Evolutionary conservation across 179 eudicot genomes (phyloP).

Genomic region (Monotropa hypopitys): DNA sequence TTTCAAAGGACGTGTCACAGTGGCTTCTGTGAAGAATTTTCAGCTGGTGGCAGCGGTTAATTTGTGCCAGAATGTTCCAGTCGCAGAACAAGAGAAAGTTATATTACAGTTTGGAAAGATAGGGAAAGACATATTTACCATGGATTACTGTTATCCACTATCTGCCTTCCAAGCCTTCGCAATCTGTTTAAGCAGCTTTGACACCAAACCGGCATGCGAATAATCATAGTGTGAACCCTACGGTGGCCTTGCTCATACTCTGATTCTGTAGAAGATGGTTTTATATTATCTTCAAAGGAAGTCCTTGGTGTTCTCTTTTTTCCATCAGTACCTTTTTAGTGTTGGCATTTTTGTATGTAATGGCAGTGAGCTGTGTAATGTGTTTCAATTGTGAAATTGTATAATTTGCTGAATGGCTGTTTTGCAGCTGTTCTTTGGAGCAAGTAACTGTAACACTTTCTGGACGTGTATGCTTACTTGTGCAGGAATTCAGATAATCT

Average conservation of each 20-base stretch:
- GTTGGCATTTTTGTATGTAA: neutral
- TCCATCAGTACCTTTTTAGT: neutral
- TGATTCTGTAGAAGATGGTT: neutral
- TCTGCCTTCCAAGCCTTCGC: slow-evolving; percentile 56
- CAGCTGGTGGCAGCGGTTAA: slow-evolving; percentile 45
- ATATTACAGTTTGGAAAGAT: slow-evolving; percentile 52
- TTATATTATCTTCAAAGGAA: slow-evolving; percentile 6
- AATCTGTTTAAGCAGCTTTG: slow-evolving; percentile 47
- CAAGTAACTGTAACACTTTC: neutral
- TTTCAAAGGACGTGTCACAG: slow-evolving; percentile 53
- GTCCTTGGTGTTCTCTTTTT: neutral
- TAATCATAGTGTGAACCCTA: slow-evolving; percentile 9
- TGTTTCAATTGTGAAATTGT: neutral
- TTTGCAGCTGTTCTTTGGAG: slow-evolving; percentile 5
- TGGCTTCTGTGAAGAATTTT: slow-evolving; percentile 56
- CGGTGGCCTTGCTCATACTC: neutral
- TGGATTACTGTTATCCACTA: slow-evolving; percentile 49
- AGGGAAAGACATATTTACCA: slow-evolving; percentile 48
- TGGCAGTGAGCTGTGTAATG: neutral
- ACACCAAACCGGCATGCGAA: slow-evolving; percentile 52
- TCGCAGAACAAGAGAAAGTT: slow-evolving; percentile 39
- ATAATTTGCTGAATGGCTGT: slow-evolving; percentile 3
- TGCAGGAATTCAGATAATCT: slow-evolving; percentile 5
- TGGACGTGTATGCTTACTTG: neutral
- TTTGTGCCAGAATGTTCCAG: slow-evolving; percentile 17